Evolutionary conservation across 208 protist genomes (phyloP).

Genomic region (Trypanosoma rangeli): DNA sequence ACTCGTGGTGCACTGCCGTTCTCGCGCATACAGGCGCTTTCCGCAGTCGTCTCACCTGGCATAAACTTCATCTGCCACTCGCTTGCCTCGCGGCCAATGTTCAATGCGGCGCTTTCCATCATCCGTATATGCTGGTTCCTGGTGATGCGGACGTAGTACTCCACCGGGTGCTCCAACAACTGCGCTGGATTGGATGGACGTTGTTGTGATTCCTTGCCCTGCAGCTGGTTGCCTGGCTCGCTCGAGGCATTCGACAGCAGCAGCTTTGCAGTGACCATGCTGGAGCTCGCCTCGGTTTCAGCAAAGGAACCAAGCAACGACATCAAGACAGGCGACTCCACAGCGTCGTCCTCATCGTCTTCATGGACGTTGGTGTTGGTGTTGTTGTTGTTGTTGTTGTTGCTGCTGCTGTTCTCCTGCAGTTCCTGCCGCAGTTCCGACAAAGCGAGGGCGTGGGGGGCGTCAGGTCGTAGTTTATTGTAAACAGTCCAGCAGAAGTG

Average conservation of each 20-base stretch:
- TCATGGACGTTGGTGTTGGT: neutral
- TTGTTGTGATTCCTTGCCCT: slow-evolving; percentile 12
- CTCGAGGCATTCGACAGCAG: neutral
- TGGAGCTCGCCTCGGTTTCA: neutral
- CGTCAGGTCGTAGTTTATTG: slow-evolving; percentile 35
- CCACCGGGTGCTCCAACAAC: slow-evolving; percentile 52
- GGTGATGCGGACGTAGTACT: slow-evolving; percentile 74
- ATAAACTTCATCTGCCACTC: slow-evolving; percentile 61
- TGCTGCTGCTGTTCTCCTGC: slow-evolving; percentile 5
- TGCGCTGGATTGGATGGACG: neutral
- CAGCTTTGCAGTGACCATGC: neutral
- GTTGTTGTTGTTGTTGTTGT: neutral
- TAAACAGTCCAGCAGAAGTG: slow-evolving; percentile 53
- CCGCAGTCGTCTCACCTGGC: neutral
- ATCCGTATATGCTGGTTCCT: slow-evolving; percentile 54
- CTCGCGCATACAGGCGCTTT: slow-evolving; percentile 5
- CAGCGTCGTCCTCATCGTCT: slow-evolving; percentile 2
- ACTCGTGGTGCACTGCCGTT: slow-evolving; percentile 13
- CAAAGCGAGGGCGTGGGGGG: slow-evolving; percentile 24
- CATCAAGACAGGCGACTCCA: neutral
- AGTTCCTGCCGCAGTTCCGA: slow-evolving; percentile 53
- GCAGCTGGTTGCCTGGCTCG: neutral
- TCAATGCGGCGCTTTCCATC: slow-evolving; percentile 46
- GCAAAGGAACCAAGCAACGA: neutral
- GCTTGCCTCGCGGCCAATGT: slow-evolving; percentile 49